Evolutionary conservation across 228 moss, liverwort and hornwort species (phyloP).

Genomic region (Sphagnum magellanicum): DNA sequence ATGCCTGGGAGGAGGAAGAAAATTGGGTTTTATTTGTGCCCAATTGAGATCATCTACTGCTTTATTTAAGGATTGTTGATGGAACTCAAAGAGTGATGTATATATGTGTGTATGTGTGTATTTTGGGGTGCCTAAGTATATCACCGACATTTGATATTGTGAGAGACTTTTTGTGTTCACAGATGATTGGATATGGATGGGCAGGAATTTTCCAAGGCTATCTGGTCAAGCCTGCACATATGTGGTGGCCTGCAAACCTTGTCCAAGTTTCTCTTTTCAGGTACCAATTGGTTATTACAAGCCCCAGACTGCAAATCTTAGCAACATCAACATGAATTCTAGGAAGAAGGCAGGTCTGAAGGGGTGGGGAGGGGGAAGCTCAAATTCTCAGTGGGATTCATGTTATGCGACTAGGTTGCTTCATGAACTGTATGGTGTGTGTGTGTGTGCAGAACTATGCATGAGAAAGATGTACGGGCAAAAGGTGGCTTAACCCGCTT

Average conservation of each 20-base stretch:
- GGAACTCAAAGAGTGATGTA: no score
- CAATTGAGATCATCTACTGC: not conserved
- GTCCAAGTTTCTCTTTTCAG: constrained; percentile 38
- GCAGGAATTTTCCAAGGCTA: constrained; percentile 26
- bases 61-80: no score
- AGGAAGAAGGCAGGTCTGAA: not conserved
- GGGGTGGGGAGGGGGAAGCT: not conserved
- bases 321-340: not conserved
- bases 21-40: not conserved
- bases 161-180: not conserved
- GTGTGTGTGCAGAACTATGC: constrained; percentile 15
- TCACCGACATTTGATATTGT: not conserved
- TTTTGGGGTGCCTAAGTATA: not conserved
- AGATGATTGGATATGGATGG: constrained; percentile 40
- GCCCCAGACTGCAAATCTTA: not conserved
- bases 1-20: not conserved
- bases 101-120: no score
- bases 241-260: constrained; percentile 33
- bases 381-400: not conserved
- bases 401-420: not conserved
- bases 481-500: constrained; percentile 18
- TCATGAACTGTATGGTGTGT: not conserved
- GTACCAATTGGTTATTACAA: not conserved
- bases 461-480: constrained; percentile 14
- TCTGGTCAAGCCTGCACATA: constrained; percentile 26